Evolutionary conservation across 148 eudicot species (phyloP), one percentile per base, ranked within the genome.

Genomic region (Arctostaphylos glauca): DNA sequence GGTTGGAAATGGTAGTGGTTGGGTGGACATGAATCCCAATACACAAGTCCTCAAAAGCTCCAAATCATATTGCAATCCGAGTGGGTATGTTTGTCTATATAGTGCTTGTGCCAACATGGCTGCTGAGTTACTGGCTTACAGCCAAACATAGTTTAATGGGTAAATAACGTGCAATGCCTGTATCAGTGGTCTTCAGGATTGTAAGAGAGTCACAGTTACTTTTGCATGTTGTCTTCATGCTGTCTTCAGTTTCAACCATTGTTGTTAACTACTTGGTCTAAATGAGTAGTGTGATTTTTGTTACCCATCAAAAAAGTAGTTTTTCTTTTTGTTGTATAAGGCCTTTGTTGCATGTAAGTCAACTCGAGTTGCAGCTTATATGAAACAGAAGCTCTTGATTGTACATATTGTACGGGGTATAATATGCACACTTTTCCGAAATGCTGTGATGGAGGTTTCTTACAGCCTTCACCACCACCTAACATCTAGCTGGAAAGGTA

Each of bases 291-390:
- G 38, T 31, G 38, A 31, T 31, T 31, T 31, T 31, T 31, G 38
- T 31, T 31, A 31, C 38, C 38, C 38, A 31, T 31, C 38, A 31
- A 31, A 31, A 31, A 31, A 1, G 12, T 18, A 21, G 1, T 53
- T 5, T 5, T 19, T 19, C 18, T 16, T 41, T 44, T 66, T 66
- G 43, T 66, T 66, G 43, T 43, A 66, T 66, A 31, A 54, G 48
- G 48, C 48, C 14, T 3, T 1, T 13, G 14, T 19, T 14, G 50
- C 80, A 55, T 77, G 38, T 56, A 15, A 41, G n/a, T 41, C 41
- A 38, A 77, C 80, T 77, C 41, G 25, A 77, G 15, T 77, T 41
- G 67, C 67, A 77, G 10, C 80, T 54, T 77, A 6, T 38, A 38
- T 55, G 15, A 41, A 13, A 14, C 7, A 52, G n/a, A 38, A 21